phyloP scores from a whole-genome alignment of 192 early-diverging fungal species.

The Glomus cerebriforme region DNA sequence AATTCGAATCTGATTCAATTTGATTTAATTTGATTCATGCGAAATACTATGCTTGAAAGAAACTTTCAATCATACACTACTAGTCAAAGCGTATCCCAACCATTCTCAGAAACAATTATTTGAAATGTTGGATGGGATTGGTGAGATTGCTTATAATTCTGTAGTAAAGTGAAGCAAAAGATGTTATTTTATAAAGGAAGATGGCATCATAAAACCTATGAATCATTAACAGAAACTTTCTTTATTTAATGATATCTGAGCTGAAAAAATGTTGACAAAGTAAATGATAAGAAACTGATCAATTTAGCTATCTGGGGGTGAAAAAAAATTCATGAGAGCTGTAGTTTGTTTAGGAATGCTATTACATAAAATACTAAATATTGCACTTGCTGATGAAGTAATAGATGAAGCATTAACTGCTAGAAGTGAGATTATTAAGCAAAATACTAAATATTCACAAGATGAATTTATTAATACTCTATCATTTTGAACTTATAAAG shows the following conservation, averaged over 20 bases:
- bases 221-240: background rate
- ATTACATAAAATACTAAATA: slow-evolving; percentile 1
- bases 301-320: background rate
- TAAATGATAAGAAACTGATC: background rate
- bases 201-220: background rate
- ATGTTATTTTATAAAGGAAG: background rate
- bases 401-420: slow-evolving; percentile 13
- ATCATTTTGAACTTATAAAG: slow-evolving; percentile 13
- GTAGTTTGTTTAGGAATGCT: slow-evolving; percentile 24
- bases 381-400: background rate
- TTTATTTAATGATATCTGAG: too few relatives aligned
- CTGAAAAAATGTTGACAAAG: slow-evolving; percentile 14
- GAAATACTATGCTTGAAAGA: too few relatives aligned
- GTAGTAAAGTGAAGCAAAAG: too few relatives aligned
- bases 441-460: background rate
- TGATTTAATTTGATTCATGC: too few relatives aligned
- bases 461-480: too few relatives aligned
- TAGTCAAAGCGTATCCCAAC: too few relatives aligned
- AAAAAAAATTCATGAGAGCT: background rate
- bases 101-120: too few relatives aligned
- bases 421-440: background rate
- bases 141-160: too few relatives aligned
- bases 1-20: too few relatives aligned
- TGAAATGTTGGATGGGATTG: too few relatives aligned
- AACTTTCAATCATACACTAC: too few relatives aligned